A percentile compares a stretch with the other conserved stretches of the same genome.
Evolutionary conservation across 805 yeast species (phyloP).

Genomic region (Komagataella populi): DNA sequence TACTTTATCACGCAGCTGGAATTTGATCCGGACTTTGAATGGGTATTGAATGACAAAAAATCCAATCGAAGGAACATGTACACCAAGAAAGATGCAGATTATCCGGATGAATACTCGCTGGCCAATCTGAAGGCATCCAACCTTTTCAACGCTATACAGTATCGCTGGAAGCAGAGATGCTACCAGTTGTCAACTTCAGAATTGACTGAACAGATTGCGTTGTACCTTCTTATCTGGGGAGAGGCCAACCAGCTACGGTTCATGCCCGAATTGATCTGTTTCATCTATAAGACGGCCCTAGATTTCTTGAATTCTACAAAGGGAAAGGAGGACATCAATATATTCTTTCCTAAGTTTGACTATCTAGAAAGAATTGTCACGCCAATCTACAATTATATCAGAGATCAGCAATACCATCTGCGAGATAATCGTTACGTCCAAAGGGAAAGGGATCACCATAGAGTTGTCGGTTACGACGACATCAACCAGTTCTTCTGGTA

Average conservation of each 20-base stretch:
- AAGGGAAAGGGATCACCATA: slow-evolving; percentile 56
- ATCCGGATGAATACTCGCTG: slow-evolving; percentile 35
- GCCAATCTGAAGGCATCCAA: slow-evolving; percentile 13
- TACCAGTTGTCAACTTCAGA: slow-evolving; percentile 35
- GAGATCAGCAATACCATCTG: slow-evolving; percentile 52
- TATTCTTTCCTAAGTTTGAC: slow-evolving; percentile 8
- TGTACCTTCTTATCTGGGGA: slow-evolving; percentile 59
- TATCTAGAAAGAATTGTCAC: slow-evolving; percentile 27
- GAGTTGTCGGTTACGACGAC: slow-evolving; percentile 45
- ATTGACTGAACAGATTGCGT: slow-evolving; percentile 51
- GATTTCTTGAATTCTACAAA: slow-evolving; percentile 30
- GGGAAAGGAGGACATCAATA: slow-evolving; percentile 18
- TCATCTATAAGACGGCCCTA: slow-evolving; percentile 40
- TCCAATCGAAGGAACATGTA: slow-evolving; percentile 28
- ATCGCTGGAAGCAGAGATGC: slow-evolving; percentile 65
- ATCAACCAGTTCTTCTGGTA: slow-evolving; percentile 40
- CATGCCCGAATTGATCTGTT: slow-evolving; percentile 37
- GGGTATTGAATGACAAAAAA: slow-evolving; percentile 36
- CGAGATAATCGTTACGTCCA: slow-evolving; percentile 40
- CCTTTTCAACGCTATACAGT: slow-evolving; percentile 63
- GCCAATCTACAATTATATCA: slow-evolving; percentile 42
- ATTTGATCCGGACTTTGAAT: slow-evolving; percentile 55
- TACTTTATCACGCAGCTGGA: slow-evolving; percentile 77
- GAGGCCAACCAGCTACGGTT: slow-evolving; percentile 56
- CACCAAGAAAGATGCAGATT: slow-evolving; percentile 23